Conservation (phyloP, 2,329 filamentous ascomycete species). For the Hypoxylon sp. region DNA sequence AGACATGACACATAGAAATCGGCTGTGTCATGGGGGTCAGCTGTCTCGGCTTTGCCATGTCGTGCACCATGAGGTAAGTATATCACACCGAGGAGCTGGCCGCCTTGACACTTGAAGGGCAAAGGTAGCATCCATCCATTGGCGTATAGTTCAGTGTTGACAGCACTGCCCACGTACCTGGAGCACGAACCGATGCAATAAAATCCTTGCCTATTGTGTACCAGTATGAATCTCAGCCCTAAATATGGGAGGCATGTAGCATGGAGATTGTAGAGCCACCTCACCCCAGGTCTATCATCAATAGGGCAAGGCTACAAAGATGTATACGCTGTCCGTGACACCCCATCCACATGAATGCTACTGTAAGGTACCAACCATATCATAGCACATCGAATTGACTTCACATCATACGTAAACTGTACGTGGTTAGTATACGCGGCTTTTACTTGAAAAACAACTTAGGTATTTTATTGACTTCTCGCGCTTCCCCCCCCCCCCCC, state of each 20-base stretch:
- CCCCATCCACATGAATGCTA: too few relatives aligned
- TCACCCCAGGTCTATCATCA: too few relatives aligned
- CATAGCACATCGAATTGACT: too few relatives aligned
- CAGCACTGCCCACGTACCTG: background rate
- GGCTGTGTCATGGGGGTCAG: too few relatives aligned
- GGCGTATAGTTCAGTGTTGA: background rate
- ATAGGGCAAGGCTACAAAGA: too few relatives aligned
- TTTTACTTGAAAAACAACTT: constrained; percentile 24
- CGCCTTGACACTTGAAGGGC: background rate
- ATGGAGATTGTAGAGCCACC: background rate
- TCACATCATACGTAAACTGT: too few relatives aligned
- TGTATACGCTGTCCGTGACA: too few relatives aligned
- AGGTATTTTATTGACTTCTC: constrained; percentile 30
- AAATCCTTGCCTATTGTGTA: background rate
- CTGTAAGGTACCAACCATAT: too few relatives aligned
- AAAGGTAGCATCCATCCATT: background rate
- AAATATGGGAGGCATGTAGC: too few relatives aligned
- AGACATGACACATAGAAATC: too few relatives aligned
- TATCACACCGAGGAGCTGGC: background rate
- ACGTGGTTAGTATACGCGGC: background rate
- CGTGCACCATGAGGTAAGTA: too few relatives aligned
- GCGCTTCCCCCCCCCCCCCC: constrained; percentile 16
- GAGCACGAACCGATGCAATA: background rate
- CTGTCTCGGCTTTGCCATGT: too few relatives aligned
- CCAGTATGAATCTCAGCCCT: background rate